Conservation (phyloP, 192 early-diverging fungal genomes). For the Gonapodya prolifera region DNA sequence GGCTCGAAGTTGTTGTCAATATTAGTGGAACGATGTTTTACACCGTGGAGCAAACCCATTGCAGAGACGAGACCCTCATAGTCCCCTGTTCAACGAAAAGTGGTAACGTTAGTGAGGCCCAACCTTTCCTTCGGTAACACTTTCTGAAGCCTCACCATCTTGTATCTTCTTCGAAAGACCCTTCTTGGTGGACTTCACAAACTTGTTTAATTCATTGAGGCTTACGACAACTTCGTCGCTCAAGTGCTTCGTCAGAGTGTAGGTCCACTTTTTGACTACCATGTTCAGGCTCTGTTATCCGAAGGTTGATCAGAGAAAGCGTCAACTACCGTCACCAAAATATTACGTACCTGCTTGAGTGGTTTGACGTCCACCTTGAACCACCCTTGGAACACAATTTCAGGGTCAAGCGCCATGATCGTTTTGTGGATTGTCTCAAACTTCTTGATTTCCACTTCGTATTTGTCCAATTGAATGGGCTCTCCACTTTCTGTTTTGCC, state of each 20-base stretch:
- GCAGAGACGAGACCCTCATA: slow-evolving; percentile 38
- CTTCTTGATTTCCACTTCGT: slow-evolving; percentile 47
- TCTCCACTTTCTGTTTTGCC: slow-evolving; percentile 18
- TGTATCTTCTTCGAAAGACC: slow-evolving; percentile 40
- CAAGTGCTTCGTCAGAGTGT: slow-evolving; percentile 50
- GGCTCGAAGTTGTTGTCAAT: slow-evolving; percentile 55
- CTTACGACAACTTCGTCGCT: slow-evolving; percentile 40
- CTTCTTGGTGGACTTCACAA: slow-evolving; percentile 39
- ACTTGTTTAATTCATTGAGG: slow-evolving; percentile 44
- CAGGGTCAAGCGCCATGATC: slow-evolving; percentile 47
- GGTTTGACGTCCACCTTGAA: slow-evolving; percentile 47
- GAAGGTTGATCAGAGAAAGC: neutral
- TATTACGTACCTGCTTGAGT: slow-evolving; percentile 32
- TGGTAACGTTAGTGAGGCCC: neutral
- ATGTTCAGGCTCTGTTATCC: slow-evolving; percentile 26
- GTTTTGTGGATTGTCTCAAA: slow-evolving; percentile 53
- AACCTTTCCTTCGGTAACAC: neutral
- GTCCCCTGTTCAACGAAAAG: slow-evolving; percentile 21
- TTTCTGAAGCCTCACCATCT: slow-evolving; percentile 13
- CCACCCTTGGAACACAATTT: slow-evolving; percentile 45
- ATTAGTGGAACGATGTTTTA: slow-evolving; percentile 36
- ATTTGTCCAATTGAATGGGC: slow-evolving; percentile 46
- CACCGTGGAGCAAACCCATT: slow-evolving; percentile 49
- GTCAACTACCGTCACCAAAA: neutral
- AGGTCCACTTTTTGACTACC: slow-evolving; percentile 54